phyloP scores from a whole-genome alignment of 2,329 filamentous ascomycete genomes.

The Fusarium lyarnte region DNA sequence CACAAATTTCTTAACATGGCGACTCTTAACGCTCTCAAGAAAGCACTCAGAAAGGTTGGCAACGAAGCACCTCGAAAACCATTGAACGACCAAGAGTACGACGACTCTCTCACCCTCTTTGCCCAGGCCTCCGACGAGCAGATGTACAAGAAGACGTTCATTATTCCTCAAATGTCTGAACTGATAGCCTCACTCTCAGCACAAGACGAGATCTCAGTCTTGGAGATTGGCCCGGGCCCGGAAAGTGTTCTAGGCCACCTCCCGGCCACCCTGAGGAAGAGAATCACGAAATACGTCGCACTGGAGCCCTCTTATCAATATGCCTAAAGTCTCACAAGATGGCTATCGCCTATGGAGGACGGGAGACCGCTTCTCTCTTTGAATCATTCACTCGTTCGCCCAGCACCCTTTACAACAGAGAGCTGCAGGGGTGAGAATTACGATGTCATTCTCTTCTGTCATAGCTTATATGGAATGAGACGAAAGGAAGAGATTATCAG shows the following conservation, averaged over 20 bases:
- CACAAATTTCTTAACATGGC: conserved; percentile 5
- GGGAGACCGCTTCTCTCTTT: conserved; percentile 53
- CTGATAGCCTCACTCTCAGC: conserved; percentile 55
- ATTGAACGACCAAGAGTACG: conserved; percentile 61
- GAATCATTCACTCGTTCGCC: conserved; percentile 46
- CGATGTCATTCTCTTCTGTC: conserved; percentile 68
- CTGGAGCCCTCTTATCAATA: conserved; percentile 63
- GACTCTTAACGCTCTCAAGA: conserved; percentile 56
- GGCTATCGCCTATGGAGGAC: conserved; percentile 48
- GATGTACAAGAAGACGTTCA: conserved; percentile 60
- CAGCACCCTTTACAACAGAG: conserved; percentile 51
- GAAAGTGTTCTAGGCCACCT: conserved; percentile 63
- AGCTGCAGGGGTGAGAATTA: conserved; percentile 52
- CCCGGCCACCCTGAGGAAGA: conserved; percentile 52
- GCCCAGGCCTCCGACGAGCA: conserved; percentile 46
- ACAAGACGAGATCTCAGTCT: conserved; percentile 56
- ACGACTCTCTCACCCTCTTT: conserved; percentile 58
- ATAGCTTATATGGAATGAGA: conserved; percentile 71
- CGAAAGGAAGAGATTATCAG: conserved; percentile 58
- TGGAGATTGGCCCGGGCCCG: conserved; percentile 69
- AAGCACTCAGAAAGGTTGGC: conserved; percentile 48
- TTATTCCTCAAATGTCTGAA: conserved; percentile 58
- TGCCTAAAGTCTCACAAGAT: conserved; percentile 54
- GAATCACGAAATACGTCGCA: conserved; percentile 61
- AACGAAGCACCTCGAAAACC: conserved; percentile 39